phyloP scores from a whole-genome alignment of 345 rosid species.

The Eucalyptus erythrocorys region DNA sequence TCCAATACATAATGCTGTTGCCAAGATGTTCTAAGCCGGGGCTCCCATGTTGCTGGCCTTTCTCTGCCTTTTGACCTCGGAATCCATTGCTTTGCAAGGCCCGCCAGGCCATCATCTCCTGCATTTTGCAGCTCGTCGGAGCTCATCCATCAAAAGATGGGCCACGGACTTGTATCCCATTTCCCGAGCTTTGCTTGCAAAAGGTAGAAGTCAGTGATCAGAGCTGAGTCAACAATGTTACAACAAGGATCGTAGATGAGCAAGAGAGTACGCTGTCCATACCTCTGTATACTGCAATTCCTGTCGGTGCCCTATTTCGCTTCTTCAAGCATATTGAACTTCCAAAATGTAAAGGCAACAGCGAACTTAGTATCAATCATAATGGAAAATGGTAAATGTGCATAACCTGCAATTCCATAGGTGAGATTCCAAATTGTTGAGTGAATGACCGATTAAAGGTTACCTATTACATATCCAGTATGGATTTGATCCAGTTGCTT shows the following conservation, averaged over 20 bases:
- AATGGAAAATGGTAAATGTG: neutral
- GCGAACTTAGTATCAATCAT: neutral
- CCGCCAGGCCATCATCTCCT: neutral
- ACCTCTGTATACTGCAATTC: constrained; percentile 19
- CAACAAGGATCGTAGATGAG: neutral
- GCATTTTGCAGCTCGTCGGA: neutral
- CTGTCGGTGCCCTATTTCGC: constrained; percentile 17
- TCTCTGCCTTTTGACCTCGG: neutral
- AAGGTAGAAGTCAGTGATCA: neutral
- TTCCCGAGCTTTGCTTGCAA: constrained; percentile 7
- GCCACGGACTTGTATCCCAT: constrained; percentile 32
- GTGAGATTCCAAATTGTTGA: neutral
- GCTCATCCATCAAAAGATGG: constrained; percentile 26
- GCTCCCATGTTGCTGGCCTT: neutral
- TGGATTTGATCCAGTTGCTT: constrained; percentile 21
- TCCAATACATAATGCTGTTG: neutral
- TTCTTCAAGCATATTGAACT: constrained; percentile 26
- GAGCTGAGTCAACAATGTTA: neutral
- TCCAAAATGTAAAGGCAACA: neutral
- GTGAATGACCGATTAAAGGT: neutral
- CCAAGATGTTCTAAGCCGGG: neutral
- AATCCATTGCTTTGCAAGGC: neutral
- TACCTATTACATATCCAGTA: constrained; percentile 36
- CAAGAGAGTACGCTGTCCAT: neutral
- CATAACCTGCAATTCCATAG: neutral